Base-by-base conservation (phyloP, 2,329 filamentous ascomycete genomes). In the Sarocladium brachiariae region DNA sequence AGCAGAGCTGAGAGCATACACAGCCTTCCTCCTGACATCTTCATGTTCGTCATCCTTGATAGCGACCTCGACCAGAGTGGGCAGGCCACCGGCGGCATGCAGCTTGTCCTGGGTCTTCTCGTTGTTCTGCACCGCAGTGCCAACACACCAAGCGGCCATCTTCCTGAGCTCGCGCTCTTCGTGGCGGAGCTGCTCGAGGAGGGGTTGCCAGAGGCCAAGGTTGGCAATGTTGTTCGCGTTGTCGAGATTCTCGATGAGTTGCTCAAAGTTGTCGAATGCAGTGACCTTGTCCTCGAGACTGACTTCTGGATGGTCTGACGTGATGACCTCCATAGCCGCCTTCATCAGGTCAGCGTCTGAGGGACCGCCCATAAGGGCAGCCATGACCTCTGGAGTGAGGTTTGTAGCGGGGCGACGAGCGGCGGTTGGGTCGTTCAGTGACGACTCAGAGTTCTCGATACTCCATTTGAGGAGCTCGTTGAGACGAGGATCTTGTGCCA, bases 111-210 rank as follows among this genome's bases (percentile, higher is more conserved):
- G 93, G 48, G 81, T 84, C 64, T 85, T 86, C 58, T 80, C 77
- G 68, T 99, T 97, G 72, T 99, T 99, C 76, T 97, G 91, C 53
- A 99, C 93, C 9, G 93, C 92, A 5, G 91, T 96, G 48, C 89
- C 89, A 52, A 93, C 74, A 71, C 90, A 96, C 88, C 89, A 96
- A n/a, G 90, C 90, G 2, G 92, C 91, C 80, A 89, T 90, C 60
- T 76, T 82, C 56, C 91, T 77, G 61, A 96, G 73, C 55, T 93
- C 87, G 5, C 75, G 64, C 62, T 93, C 85, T 10, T 78, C 74
- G 60, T 84, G 77, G 47, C 76, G 73, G 13, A 99, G 74, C 55
- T 86, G 81, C 8, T 75, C 69, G 10, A 96, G 73, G 34, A 99
- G 74, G 9, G 89, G 89, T 10, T 80, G 78, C 93, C 93, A 99